These are phyloP conservation scores for Globisporangium lucens DNA, from an alignment of 352 stramenopile species.

Conservation along the genomic window DNA sequence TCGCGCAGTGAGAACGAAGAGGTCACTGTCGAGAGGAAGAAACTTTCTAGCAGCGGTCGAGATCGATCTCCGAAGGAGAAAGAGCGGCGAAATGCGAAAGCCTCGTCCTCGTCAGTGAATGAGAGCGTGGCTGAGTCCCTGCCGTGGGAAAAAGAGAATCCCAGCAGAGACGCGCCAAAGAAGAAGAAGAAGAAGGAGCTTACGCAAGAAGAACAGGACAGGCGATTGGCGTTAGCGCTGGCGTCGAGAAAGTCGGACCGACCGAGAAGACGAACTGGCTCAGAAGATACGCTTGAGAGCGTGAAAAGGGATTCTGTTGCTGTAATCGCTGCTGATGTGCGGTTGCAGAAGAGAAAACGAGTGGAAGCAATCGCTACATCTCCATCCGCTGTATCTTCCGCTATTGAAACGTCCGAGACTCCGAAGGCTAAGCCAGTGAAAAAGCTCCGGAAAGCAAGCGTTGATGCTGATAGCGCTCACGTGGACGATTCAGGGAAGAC, in stretches of 20 bases:
- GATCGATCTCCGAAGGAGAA: background rate
- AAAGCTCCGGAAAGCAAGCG: slow-evolving; percentile 3
- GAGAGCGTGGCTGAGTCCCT: background rate
- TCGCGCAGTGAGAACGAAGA: background rate
- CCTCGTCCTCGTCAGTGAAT: background rate
- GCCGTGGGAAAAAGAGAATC: background rate
- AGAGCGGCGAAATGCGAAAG: background rate
- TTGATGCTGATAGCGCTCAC: background rate
- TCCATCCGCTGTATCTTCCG: background rate
- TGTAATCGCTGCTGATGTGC: background rate
- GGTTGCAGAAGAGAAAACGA: slow-evolving; percentile 8
- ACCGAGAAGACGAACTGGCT: background rate
- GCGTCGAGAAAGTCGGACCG: slow-evolving; percentile 5
- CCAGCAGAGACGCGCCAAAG: background rate
- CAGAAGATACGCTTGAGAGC: background rate
- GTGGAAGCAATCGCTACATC: background rate
- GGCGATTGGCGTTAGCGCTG: slow-evolving; percentile 1
- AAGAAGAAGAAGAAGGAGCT: background rate
- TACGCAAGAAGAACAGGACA: slow-evolving; percentile 3
- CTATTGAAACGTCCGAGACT: slow-evolving; percentile 1
- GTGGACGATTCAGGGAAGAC: background rate
- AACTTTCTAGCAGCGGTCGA: background rate
- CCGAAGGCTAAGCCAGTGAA: background rate
- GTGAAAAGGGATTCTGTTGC: background rate
- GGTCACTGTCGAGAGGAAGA: background rate